Base-by-base conservation (phyloP, 2,329 filamentous ascomycete genomes). In the Xylariaceae sp. region DNA sequence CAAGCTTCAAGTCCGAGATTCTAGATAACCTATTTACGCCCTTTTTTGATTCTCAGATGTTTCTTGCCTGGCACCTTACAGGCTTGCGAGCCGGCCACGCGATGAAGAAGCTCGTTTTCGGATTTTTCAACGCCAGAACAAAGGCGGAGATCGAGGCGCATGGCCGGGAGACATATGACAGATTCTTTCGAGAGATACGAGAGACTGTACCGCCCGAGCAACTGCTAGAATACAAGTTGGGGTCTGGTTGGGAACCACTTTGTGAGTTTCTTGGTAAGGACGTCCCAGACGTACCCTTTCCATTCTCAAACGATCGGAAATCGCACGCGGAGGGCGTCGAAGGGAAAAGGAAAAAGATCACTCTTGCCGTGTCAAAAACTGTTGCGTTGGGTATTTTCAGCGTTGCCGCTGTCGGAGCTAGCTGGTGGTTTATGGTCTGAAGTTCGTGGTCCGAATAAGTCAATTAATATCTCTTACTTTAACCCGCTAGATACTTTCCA, bases 171-270 rank as follows among this genome's bases (percentile, higher is more conserved):
- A 46, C 47, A 12, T 63, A 62, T 17, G 54, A 60, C 26, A 33
- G n/a, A 9, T 60, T 48, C 24, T 64, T 31, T n/a, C 17, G 14
- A 6, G 24, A 26, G 14, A 9, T 64, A 21, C 23, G 54, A 6
- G 44, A 37, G 9, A 26, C 37, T n/a, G 56, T 64, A 2, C 56
- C 60, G 11, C 51, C 54, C 2, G 60, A 59, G 37, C 39, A 41
- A 28, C 28, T 26, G 16, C 49, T 63, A 1, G 62, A 62, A 17
- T 64, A 62, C 23, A 51, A 58, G 17, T 39, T 60, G 33, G 51
- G 47, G 7, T 58, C 56, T 11, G 60, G 62, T 3, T 64, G 60
- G 57, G 62, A 51, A n/a, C 56, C 60, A 1, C 48, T 64, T 2
- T 63, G 60, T 24, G 45, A 24, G 23, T 64, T 64, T 34, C 56